Conservation (phyloP, 176 grass and related monocot genomes). For the Avena atlantica region DNA sequence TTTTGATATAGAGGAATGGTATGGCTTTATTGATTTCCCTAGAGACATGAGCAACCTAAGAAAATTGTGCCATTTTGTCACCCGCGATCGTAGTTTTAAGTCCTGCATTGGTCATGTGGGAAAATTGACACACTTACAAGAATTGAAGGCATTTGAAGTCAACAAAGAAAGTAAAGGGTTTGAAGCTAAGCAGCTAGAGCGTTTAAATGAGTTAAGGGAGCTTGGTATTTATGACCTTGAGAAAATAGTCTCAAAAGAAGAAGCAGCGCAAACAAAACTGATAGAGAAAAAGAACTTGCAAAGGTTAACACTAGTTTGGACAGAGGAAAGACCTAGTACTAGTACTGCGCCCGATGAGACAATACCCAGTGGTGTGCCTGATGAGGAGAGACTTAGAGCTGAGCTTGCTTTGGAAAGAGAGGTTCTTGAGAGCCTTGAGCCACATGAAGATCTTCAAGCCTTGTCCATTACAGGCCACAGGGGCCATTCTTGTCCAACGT, state of each 20-base stretch:
- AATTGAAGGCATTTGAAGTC: conserved; percentile 19
- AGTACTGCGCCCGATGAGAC: no score
- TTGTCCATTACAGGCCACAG: no score
- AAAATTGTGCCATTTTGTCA: no score
- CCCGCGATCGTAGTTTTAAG: background rate
- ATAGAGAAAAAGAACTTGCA: background rate
- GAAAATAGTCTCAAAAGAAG: conserved; percentile 22
- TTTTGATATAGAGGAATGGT: background rate
- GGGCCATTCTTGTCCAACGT: no score
- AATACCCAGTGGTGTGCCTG: no score
- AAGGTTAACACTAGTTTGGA: background rate
- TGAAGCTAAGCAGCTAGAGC: conserved; percentile 1
- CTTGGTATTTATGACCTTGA: conserved; percentile 32
- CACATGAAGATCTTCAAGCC: no score
- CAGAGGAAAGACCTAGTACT: no score
- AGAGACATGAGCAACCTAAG: no score
- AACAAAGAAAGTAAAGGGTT: background rate
- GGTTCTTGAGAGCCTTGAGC: no score
- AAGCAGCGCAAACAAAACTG: conserved; percentile 7
- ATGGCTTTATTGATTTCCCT: no score
- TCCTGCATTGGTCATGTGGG: background rate
- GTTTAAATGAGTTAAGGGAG: conserved; percentile 18
- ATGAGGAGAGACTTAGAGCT: no score
- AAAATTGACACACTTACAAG: background rate
- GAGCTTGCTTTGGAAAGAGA: no score